Evolutionary conservation across 305 asterid genomes (phyloP).

Genomic region (Fraxinus paxiana): DNA sequence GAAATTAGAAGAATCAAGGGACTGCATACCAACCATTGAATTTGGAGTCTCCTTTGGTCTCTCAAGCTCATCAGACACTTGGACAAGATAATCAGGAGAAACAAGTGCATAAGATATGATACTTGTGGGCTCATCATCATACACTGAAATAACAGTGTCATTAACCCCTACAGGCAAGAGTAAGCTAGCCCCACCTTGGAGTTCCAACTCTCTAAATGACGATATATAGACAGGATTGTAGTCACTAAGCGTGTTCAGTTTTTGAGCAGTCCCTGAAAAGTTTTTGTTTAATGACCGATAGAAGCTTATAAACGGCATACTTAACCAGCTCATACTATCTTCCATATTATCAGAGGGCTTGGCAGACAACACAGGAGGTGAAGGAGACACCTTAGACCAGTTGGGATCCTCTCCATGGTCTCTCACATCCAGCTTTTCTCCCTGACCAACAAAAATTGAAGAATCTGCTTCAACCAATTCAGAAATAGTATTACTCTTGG

Average conservation of each 20-base stretch:
- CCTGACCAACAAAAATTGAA: too few relatives aligned
- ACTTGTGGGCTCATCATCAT: constrained; percentile 96
- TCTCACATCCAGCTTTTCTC: constrained; percentile 45
- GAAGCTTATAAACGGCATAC: too few relatives aligned
- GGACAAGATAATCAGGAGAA: constrained; percentile 56
- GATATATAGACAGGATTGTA: constrained; percentile 73
- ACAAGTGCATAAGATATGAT: constrained; percentile 72
- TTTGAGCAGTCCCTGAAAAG: too few relatives aligned
- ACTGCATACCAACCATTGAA: constrained; percentile 36
- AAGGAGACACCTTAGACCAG: constrained; percentile 39
- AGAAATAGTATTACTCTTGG: constrained; percentile 35
- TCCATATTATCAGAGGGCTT: too few relatives aligned
- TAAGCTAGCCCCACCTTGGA: constrained; percentile 66
- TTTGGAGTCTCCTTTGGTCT: constrained; percentile 48
- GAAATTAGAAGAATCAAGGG: constrained; percentile 42
- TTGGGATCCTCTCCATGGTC: constrained; percentile 42
- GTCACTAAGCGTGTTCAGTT: constrained; percentile 56
- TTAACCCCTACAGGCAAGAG: constrained; percentile 68
- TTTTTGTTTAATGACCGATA: too few relatives aligned
- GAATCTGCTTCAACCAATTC: constrained; percentile 44
- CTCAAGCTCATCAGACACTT: constrained; percentile 59
- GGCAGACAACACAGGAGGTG: too few relatives aligned
- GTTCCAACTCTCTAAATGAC: constrained; percentile 61
- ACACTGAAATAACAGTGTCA: constrained; percentile 74
- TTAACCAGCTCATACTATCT: too few relatives aligned